Conservation (phyloP, 169 alveolate genomes). For the Eimeria sp. region DNA sequence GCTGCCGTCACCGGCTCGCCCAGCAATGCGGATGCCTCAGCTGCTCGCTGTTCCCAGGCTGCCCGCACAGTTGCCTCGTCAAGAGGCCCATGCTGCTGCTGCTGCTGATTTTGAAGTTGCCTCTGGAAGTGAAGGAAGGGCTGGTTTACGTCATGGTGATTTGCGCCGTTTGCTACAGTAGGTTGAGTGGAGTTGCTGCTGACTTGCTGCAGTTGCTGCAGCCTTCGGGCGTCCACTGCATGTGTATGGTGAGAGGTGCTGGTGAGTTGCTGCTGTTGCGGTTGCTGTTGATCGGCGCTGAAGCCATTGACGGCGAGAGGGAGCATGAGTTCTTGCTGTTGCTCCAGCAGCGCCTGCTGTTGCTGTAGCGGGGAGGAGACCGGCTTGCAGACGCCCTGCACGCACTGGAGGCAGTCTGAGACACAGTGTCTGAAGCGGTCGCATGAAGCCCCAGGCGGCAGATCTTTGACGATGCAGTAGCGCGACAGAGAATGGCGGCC, state of each 20-base stretch:
- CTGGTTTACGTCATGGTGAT: not conserved
- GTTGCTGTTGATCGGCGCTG: slow-evolving; percentile 19
- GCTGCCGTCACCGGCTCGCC: slow-evolving; percentile 22
- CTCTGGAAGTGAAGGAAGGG: not conserved
- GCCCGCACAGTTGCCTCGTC: not conserved
- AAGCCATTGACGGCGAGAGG: slow-evolving; percentile 42
- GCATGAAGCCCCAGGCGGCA: slow-evolving; percentile 56
- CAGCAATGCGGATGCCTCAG: slow-evolving; percentile 9
- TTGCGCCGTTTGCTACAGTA: not conserved
- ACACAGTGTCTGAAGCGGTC: slow-evolving; percentile 45
- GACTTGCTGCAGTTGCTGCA: not conserved
- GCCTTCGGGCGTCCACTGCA: not conserved
- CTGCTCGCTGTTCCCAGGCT: slow-evolving; percentile 57
- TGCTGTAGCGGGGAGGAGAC: slow-evolving; percentile 21
- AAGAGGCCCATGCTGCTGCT: not conserved
- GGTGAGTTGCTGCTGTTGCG: not conserved
- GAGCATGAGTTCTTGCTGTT: slow-evolving; percentile 29
- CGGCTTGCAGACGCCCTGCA: slow-evolving; percentile 42
- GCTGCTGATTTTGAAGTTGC: not conserved
- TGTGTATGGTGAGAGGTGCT: not conserved
- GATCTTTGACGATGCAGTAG: slow-evolving; percentile 29
- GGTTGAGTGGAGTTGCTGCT: not conserved
- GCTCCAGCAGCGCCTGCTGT: slow-evolving; percentile 15
- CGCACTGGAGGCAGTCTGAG: slow-evolving; percentile 34
- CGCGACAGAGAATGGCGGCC: slow-evolving; percentile 40